Evolutionary conservation across 2,329 filamentous ascomycete species (phyloP).

Genomic region (Sporothrix pseudoabietina): DNA sequence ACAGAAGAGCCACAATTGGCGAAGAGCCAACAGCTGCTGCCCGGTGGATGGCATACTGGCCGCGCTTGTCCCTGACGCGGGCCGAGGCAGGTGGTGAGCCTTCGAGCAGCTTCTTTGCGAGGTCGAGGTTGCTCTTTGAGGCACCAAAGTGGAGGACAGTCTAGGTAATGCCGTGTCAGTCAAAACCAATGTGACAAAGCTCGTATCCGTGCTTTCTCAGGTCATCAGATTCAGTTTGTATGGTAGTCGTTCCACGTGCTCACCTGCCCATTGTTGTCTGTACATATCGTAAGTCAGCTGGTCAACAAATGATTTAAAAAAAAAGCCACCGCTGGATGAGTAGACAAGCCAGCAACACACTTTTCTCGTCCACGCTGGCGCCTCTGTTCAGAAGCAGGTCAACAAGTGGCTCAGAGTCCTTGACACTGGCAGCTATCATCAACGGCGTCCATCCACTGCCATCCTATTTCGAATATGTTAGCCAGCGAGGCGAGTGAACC

Average conservation of each 20-base stretch:
- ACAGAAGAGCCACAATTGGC: conserved; percentile 80
- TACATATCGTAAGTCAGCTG: background rate
- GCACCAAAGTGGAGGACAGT: conserved; percentile 89
- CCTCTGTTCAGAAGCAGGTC: conserved; percentile 67
- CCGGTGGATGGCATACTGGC: conserved; percentile 88
- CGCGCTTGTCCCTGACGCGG: conserved; percentile 78
- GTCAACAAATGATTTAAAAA: too few species aligned
- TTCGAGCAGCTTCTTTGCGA: conserved; percentile 74
- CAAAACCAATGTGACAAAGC: background rate
- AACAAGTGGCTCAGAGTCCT: conserved; percentile 69
- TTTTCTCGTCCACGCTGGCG: conserved; percentile 74
- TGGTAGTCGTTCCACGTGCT: conserved; percentile 24
- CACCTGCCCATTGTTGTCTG: conserved; percentile 59
- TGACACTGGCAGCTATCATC: conserved; percentile 78
- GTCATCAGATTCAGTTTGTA: background rate
- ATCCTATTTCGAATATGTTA: conserved; percentile 53
- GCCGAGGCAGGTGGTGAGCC: conserved; percentile 71
- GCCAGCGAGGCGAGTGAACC: background rate
- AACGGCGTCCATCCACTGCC: conserved; percentile 79
- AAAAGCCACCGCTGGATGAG: conserved; percentile 31
- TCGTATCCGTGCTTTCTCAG: background rate
- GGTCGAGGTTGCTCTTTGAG: conserved; percentile 84
- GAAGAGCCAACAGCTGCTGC: conserved; percentile 86
- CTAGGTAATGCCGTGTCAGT: conserved; percentile 45
- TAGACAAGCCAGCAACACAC: conserved; percentile 44